phyloP scores from a whole-genome alignment of 768 basidiomycete genomes.

The Kwoniella heveanensis region DNA sequence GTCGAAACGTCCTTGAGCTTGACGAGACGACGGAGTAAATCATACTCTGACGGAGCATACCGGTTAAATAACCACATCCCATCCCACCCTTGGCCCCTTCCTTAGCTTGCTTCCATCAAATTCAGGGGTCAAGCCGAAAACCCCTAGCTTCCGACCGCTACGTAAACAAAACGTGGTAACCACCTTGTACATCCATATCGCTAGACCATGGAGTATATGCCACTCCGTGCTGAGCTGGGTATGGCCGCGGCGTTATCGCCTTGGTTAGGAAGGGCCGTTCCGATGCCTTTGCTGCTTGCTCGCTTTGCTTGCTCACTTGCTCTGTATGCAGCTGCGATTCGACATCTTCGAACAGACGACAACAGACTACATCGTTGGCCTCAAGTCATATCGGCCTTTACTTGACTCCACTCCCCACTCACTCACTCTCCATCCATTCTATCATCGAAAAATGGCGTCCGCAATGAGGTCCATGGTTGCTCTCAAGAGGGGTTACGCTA shows the following conservation, averaged over 20 bases:
- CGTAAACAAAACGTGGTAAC: not conserved
- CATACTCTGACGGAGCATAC: not conserved
- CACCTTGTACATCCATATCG: not conserved
- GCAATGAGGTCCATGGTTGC: conserved; percentile 42
- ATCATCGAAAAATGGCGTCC: conserved; percentile 41
- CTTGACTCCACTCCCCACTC: conserved; percentile 5
- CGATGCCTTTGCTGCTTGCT: not conserved
- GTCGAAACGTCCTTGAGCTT: no score
- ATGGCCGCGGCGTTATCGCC: not conserved
- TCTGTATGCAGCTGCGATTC: no score
- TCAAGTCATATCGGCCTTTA: not conserved
- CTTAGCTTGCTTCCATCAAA: not conserved
- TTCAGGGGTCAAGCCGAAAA: not conserved
- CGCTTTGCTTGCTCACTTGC: no score
- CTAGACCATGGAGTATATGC: no score
- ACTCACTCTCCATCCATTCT: conserved; percentile 3
- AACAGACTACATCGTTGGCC: no score
- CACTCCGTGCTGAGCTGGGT: not conserved
- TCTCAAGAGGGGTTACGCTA: conserved; percentile 52
- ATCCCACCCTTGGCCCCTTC: no score
- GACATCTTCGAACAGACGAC: not conserved
- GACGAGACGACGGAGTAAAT: no score
- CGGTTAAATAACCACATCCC: conserved; percentile 1
- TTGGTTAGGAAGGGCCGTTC: conserved; percentile 7
- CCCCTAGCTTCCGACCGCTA: no score